Evolutionary conservation across 441 rosid species (phyloP), one percentile per base, ranked within the genome.

Genomic region (Gossypium lobatum): DNA sequence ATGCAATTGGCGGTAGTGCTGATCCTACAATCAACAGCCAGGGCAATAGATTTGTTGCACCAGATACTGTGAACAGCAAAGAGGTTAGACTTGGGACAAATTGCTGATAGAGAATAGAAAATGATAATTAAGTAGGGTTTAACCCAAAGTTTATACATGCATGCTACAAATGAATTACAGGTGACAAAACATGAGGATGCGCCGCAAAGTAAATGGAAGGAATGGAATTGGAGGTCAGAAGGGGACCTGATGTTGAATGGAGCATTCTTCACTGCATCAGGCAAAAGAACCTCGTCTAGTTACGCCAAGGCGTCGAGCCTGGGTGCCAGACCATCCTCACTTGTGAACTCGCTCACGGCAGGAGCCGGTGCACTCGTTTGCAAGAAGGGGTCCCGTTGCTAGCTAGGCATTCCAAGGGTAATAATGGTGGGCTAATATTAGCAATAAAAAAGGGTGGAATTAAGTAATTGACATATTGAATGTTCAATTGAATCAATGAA

Each of bases 1-100:
- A 89, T 71, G 93, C 93, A 26, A 84, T 89, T 46, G 93, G 91
- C 4, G 93, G 93, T 7, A 89, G 93, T 75, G 93, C 89, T 73
- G 31, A 73, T 39, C 93, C 93, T 2, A 89, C 93, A 58, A 89
- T 89, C 28, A 89, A 89, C 76, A 57, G 62, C 31, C 31, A 57
- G 31, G 62, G 62, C 26, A 57, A 57, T 3, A 57, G 62, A 4
- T 57, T 57, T 57, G 6, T 77, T 71, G 93, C 93, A 10, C 88
- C 93, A 2, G 65, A 75, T 73, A 79, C 76, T 46, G 48, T 3
- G 50, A 46, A 60, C 75, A 81, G 63, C 64, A 86, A 86, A 72
- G 91, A 83, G 85, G 91, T 85, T 13, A 72, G 52, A 46, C 52
- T 46, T 13, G 14, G 18, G 16, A 13, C 3, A 11, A 4, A 14